phyloP scores from a whole-genome alignment of 2,329 filamentous ascomycete species.

The Torrubiella hemipterigena region DNA sequence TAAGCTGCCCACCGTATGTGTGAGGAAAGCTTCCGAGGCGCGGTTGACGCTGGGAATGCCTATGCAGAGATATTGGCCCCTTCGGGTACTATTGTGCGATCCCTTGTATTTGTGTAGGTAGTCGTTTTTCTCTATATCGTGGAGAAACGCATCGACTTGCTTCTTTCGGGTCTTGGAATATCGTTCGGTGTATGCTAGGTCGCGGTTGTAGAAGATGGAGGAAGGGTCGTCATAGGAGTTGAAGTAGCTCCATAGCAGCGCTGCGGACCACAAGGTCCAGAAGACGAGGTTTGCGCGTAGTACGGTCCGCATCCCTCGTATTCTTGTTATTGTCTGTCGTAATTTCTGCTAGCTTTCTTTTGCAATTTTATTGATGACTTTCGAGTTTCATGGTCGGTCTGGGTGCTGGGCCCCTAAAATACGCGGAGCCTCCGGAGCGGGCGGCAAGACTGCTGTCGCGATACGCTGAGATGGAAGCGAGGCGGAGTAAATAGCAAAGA shows the following conservation, averaged over 20 bases:
- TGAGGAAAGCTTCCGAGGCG: conserved; percentile 15
- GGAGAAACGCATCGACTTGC: conserved; percentile 15
- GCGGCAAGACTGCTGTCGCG: too few species aligned
- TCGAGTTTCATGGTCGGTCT: too few species aligned
- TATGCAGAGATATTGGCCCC: conserved; percentile 14
- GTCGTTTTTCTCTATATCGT: too few species aligned
- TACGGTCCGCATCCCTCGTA: conserved; percentile 5
- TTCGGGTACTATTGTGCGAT: conserved; percentile 1
- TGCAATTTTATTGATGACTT: too few species aligned
- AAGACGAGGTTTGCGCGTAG: conserved; percentile 16
- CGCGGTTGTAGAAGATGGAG: conserved; percentile 19
- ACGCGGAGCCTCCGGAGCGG: too few species aligned
- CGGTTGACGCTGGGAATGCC: conserved; percentile 23
- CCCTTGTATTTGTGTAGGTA: conserved; percentile 2
- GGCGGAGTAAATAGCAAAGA: too few species aligned
- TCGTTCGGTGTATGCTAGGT: conserved; percentile 14
- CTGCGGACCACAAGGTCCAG: conserved; percentile 16
- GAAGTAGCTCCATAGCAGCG: conserved; percentile 15
- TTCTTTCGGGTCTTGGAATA: conserved; percentile 14
- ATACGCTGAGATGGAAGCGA: too few species aligned
- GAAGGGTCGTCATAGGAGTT: conserved; percentile 22
- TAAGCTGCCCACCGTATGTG: conserved; percentile 17
- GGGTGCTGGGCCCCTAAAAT: too few species aligned
- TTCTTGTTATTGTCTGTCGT: too few species aligned
- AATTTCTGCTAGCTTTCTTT: too few species aligned